Conservation (phyloP, 768 basidiomycete species). For the Termitomyces sp. region DNA sequence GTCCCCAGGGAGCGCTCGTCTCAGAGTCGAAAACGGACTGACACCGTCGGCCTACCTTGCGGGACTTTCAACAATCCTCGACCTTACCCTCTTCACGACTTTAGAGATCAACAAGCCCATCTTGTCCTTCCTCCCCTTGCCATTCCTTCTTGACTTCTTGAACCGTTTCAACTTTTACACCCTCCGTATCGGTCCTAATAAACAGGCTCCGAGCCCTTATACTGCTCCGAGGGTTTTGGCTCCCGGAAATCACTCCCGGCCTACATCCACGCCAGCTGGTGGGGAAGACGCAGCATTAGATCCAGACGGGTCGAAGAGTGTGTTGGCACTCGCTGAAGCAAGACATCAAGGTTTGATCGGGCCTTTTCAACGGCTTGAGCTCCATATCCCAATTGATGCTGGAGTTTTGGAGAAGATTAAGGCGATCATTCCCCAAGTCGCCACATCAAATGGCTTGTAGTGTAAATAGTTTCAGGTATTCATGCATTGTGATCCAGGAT, state of each 20-base stretch:
- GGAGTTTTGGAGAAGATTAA: not conserved
- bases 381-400: not conserved
- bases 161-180: not conserved
- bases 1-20: conserved; percentile 6
- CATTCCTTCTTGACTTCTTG: not conserved
- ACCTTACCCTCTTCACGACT: not conserved
- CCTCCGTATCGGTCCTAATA: conserved; percentile 1
- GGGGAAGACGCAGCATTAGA: not conserved
- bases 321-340: not conserved
- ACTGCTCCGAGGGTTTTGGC: not conserved
- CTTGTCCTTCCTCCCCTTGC: not conserved
- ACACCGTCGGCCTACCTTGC: not conserved
- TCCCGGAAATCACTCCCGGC: not conserved
- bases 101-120: conserved; percentile 4
- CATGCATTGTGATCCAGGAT: not conserved
- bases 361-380: not conserved
- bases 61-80: not conserved
- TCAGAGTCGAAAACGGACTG: not conserved
- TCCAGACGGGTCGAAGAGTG: not conserved
- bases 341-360: not conserved
- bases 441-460: not conserved
- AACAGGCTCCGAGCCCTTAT: conserved; percentile 5
- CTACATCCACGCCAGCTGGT: not conserved
- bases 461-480: too few species aligned
- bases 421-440: not conserved